Evolutionary conservation across 2,329 filamentous ascomycete genomes (phyloP).

Genomic region (Sarocladium oryzae): DNA sequence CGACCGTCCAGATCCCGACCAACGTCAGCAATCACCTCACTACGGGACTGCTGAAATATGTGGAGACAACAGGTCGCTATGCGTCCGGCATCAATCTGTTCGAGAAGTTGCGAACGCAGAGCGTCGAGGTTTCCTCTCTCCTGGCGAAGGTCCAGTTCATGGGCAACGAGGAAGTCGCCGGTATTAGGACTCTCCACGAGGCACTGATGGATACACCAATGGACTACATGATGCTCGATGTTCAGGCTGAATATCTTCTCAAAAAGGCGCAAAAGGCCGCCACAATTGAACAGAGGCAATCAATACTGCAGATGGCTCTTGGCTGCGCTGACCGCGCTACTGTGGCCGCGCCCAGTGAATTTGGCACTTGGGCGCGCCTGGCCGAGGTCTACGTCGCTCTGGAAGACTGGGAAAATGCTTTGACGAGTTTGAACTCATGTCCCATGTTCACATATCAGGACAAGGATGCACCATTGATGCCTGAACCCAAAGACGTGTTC

Average conservation of each 20-base stretch:
- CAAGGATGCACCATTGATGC: slow-evolving; percentile 92
- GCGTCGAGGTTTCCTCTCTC: slow-evolving; percentile 89
- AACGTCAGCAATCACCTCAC: slow-evolving; percentile 94
- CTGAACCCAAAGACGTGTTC: slow-evolving; percentile 80
- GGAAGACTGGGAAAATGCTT: slow-evolving; percentile 93
- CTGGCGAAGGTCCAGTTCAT: slow-evolving; percentile 87
- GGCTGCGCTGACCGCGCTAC: slow-evolving; percentile 93
- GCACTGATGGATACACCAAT: slow-evolving; percentile 87
- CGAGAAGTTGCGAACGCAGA: slow-evolving; percentile 85
- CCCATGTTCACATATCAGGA: slow-evolving; percentile 99
- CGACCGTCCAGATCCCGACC: slow-evolving; percentile 94
- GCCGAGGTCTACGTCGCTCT: slow-evolving; percentile 90
- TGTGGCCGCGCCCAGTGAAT: slow-evolving; percentile 91
- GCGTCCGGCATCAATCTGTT: slow-evolving; percentile 96
- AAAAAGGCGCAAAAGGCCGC: slow-evolving; percentile 63
- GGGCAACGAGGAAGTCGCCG: slow-evolving; percentile 96
- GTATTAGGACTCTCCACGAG: slow-evolving; percentile 79
- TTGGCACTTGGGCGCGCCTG: slow-evolving; percentile 90
- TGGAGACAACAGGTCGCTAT: slow-evolving; percentile 89
- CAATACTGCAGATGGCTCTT: slow-evolving; percentile 76
- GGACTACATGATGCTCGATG: slow-evolving; percentile 95
- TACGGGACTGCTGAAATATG: slow-evolving; percentile 88
- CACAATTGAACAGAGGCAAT: slow-evolving; percentile 49
- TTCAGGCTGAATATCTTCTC: slow-evolving; percentile 86
- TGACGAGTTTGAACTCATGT: slow-evolving; percentile 94